These are phyloP conservation scores for Rhynchospora pubera DNA, from an alignment of 176 grass and related monocot genomes.

Conservation along the genomic window DNA sequence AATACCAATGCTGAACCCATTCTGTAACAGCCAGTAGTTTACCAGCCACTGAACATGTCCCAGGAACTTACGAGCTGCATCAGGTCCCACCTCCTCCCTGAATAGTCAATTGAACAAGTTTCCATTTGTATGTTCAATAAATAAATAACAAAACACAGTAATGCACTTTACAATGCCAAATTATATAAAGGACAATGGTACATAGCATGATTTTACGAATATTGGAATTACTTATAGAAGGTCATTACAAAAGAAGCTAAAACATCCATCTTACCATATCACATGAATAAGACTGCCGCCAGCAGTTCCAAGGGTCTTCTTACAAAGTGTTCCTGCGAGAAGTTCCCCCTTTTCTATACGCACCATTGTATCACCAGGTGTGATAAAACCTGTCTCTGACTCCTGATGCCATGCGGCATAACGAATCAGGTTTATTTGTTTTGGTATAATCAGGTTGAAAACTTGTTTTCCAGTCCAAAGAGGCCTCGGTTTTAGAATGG, in stretches of 20 bases:
- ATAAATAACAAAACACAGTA: not conserved
- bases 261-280: constrained; percentile 65
- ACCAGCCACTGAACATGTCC: constrained; percentile 97
- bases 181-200: not conserved
- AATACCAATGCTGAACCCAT: constrained; percentile 96
- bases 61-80: constrained; percentile 95
- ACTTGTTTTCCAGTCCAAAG: constrained; percentile 98
- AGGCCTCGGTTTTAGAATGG: constrained; percentile 88
- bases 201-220: no score
- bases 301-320: constrained; percentile 69
- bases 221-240: no score
- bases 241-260: no score
- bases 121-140: not conserved
- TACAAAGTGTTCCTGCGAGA: constrained; percentile 85
- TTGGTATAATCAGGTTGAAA: constrained; percentile 98
- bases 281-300: constrained; percentile 91
- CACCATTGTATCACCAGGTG: constrained; percentile 91
- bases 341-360: constrained; percentile 92
- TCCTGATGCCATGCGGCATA: constrained; percentile 85
- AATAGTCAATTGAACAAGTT: constrained; percentile 20
- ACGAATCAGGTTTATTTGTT: constrained; percentile 88
- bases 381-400: constrained; percentile 74
- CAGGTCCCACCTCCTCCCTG: constrained; percentile 98
- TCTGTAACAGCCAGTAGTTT: constrained; percentile 94
- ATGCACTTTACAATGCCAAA: not conserved